Base-by-base conservation (phyloP, 495 filamentous ascomycete genomes). In the Daldinia bambusicola region DNA sequence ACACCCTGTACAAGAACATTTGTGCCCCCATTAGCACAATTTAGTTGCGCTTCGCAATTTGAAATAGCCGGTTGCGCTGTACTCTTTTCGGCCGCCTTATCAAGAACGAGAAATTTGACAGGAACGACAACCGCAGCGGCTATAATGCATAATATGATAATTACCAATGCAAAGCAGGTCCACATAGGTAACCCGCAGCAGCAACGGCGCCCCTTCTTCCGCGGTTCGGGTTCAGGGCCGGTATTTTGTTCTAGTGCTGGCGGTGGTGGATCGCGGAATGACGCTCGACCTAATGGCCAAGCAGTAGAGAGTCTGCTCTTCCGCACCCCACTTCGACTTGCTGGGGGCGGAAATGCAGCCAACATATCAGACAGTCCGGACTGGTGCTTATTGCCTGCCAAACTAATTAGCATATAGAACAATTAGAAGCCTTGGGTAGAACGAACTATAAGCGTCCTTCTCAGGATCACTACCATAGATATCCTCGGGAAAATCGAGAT, bases 51-150 rank as follows among this genome's bases (percentile, higher is more conserved):
- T 71, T 85, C 83, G 75, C 91, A 92, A 16, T 82, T 69, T n/a
- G 80, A 66, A 38, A 84, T 61, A 13, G 78, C 75, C 1, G 78
- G 66, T 55, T 79, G 74, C 7, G 73, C 69, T n/a, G 76, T 55
- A 61, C 60, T 66, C n/a, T 73, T 40, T 37, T 66, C 56, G 22
- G 78, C 70, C 34, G 81, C 66, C 40, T 83, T 84, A 40, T 88
- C 84, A 55, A 98, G 77, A 1, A 94, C 92, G 56, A 97, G 83
- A 50, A 98, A 84, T 59, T 93, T 88, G 16, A 99, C 78, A 0
- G 95, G 95, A 13, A 98, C 85, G n/a, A 97, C 86, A 43, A 98
- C 81, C 2, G 95, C 95, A 6, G 91, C 91, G n/a, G 90, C 87
- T 67, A 97, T 85, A n/a, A 97, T 83, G 50, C 93, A 79, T 43